Percentiles rank a stretch among this genome's conserved stretches.
These are phyloP conservation scores for Chloris gayana DNA, from an alignment of 176 grass and related monocot species.

Conservation along the genomic window DNA sequence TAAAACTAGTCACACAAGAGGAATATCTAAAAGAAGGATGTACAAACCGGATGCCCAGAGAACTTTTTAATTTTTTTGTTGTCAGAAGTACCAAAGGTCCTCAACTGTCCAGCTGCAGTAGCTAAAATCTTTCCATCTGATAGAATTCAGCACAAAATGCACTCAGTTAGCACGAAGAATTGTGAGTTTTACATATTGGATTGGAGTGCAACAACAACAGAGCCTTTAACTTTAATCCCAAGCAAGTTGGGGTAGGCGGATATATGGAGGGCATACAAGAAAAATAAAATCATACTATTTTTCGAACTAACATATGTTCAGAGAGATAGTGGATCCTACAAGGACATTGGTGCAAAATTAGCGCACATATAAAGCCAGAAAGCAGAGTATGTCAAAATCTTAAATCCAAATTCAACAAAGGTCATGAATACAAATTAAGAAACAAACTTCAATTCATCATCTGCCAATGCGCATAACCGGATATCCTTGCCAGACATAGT, in stretches of 20 bases:
- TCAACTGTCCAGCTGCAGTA: slow-evolving; percentile 89
- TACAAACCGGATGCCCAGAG: slow-evolving; percentile 84
- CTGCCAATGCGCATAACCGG: neutral
- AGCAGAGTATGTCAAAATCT: neutral
- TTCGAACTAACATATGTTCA: neutral
- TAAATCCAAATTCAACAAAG: neutral
- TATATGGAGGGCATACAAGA: neutral
- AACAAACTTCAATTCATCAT: neutral
- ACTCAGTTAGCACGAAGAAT: slow-evolving; percentile 32
- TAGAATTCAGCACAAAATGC: slow-evolving; percentile 22
- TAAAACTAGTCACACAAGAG: slow-evolving; percentile 14
- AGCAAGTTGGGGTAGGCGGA: too few relatives aligned
- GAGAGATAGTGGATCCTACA: slow-evolving; percentile 20
- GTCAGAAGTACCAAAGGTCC: slow-evolving; percentile 69
- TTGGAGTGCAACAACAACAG: too few relatives aligned
- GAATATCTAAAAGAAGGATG: slow-evolving; percentile 3
- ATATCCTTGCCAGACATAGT: slow-evolving; percentile 23
- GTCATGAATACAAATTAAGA: too few relatives aligned
- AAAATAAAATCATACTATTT: slow-evolving; percentile 11
- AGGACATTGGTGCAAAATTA: slow-evolving; percentile 29
- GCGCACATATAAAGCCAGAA: neutral
- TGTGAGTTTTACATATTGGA: slow-evolving; percentile 1
- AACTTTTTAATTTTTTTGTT: slow-evolving; percentile 94
- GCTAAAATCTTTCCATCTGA: slow-evolving; percentile 90
- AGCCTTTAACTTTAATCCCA: too few relatives aligned